These are phyloP conservation scores for Puya raimondii DNA, from an alignment of 176 grass and related monocot genomes.

Conservation along the genomic window DNA sequence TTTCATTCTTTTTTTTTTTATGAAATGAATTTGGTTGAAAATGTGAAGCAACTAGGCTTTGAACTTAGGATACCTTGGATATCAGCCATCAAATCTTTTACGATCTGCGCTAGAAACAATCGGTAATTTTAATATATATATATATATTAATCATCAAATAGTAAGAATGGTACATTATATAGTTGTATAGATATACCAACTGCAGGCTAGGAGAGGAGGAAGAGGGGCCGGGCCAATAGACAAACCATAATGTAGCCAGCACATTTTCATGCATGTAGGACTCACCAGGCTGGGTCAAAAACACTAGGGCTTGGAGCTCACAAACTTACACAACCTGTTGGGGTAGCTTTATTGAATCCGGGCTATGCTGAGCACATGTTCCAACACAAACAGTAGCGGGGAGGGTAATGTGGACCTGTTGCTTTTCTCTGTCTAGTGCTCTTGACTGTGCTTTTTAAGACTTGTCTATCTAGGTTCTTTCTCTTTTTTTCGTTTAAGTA, in stretches of 20 bases:
- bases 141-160: too few species aligned
- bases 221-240: neutral
- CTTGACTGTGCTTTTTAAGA: neutral
- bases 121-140: too few species aligned
- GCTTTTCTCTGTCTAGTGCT: constrained; percentile 13
- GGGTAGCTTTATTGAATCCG: neutral
- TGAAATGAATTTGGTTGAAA: too few species aligned
- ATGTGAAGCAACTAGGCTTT: too few species aligned
- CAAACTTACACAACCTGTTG: neutral
- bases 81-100: too few species aligned
- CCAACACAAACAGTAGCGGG: neutral
- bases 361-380: neutral
- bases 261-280: neutral
- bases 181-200: too few species aligned
- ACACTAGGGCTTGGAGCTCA: neutral
- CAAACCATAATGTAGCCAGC: constrained; percentile 1
- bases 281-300: neutral
- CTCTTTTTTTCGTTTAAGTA: too few species aligned
- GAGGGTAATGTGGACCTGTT: neutral
- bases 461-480: too few species aligned
- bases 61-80: too few species aligned
- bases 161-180: too few species aligned
- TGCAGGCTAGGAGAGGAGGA: neutral
- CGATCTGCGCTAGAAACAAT: too few species aligned
- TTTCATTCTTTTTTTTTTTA: too few species aligned